Conservation (phyloP, 305 asterid species). For the Striga hermonthica region DNA sequence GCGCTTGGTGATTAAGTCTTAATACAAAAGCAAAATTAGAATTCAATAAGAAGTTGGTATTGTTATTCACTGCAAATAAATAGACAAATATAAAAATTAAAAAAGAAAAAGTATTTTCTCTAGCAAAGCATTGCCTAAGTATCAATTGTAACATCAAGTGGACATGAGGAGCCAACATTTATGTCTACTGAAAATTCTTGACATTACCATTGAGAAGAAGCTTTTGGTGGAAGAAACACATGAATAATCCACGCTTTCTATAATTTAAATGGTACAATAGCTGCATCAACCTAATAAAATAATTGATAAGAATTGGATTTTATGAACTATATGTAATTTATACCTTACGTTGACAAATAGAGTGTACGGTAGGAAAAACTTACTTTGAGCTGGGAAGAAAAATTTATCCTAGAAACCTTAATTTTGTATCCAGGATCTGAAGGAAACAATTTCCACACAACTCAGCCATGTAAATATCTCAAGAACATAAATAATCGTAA, state of each 20-base stretch:
- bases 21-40: too few relatives aligned
- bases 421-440: slow-evolving; percentile 78
- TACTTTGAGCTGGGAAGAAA: slow-evolving; percentile 91
- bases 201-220: slow-evolving; percentile 84
- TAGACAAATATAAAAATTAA: too few relatives aligned
- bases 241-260: slow-evolving; percentile 71
- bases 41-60: too few relatives aligned
- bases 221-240: slow-evolving; percentile 73
- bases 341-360: background rate
- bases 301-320: background rate
- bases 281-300: slow-evolving; percentile 83
- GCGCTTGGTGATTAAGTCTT: background rate
- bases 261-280: slow-evolving; percentile 69
- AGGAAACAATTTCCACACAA: slow-evolving; percentile 5
- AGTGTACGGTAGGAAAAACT: slow-evolving; percentile 27
- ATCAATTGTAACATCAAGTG: too few relatives aligned
- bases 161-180: too few relatives aligned
- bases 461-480: too few relatives aligned
- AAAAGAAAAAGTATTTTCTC: too few relatives aligned
- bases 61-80: too few relatives aligned
- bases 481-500: too few relatives aligned
- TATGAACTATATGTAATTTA: background rate
- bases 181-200: background rate
- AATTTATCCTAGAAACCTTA: slow-evolving; percentile 71
- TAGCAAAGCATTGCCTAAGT: too few relatives aligned